Evolutionary conservation across 2,329 filamentous ascomycete genomes (phyloP).

Genomic region (Thielaviopsis euricoi): DNA sequence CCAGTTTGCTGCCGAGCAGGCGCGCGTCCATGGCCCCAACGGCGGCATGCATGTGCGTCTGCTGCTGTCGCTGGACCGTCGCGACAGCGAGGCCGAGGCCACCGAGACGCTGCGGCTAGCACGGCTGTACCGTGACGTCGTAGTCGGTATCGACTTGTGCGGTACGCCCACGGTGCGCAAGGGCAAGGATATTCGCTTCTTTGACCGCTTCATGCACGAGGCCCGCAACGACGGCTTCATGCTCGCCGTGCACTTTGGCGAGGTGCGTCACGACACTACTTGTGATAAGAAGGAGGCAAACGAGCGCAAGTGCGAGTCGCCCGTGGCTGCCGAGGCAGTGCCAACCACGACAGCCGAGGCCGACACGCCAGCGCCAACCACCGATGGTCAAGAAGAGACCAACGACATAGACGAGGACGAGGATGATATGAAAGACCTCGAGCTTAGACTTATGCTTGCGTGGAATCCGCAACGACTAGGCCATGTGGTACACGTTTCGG

Average conservation of each 20-base stretch:
- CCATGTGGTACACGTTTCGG: slow-evolving; percentile 61
- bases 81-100: slow-evolving; percentile 41
- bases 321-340: background rate
- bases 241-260: slow-evolving; percentile 65
- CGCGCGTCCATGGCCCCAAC: slow-evolving; percentile 10
- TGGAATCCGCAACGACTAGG: slow-evolving; percentile 56
- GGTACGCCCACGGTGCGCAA: slow-evolving; percentile 44
- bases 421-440: slow-evolving; percentile 31
- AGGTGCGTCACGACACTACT: slow-evolving; percentile 25
- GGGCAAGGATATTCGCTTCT: slow-evolving; percentile 41
- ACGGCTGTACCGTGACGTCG: slow-evolving; percentile 33
- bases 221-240: slow-evolving; percentile 39
- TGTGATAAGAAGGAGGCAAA: slow-evolving; percentile 2
- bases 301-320: background rate
- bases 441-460: slow-evolving; percentile 46
- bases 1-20: slow-evolving; percentile 21
- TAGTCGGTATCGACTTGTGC: slow-evolving; percentile 65
- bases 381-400: no score
- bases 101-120: slow-evolving; percentile 48
- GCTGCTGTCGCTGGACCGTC: slow-evolving; percentile 60
- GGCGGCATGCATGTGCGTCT: slow-evolving; percentile 41
- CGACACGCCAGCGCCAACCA: background rate
- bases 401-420: background rate
- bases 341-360: background rate
- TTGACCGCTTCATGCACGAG: slow-evolving; percentile 39